Evolutionary conservation across 2,329 filamentous ascomycete genomes (phyloP).

Genomic region (Fusarium illudens): DNA sequence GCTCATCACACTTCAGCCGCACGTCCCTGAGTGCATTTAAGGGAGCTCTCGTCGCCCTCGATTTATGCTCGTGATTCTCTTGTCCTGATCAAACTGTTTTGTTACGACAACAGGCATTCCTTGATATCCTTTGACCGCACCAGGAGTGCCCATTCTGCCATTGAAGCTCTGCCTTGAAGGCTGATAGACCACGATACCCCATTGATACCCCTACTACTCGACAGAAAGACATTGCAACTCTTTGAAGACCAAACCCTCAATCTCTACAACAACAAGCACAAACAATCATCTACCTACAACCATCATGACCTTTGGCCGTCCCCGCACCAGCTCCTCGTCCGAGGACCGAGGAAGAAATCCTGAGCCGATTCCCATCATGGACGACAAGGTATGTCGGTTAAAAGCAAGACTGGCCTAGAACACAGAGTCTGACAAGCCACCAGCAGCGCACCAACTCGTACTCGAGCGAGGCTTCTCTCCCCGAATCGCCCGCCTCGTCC

Average conservation of each 20-base stretch:
- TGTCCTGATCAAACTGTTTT: conserved; percentile 15
- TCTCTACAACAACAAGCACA: background rate
- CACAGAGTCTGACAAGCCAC: conserved; percentile 31
- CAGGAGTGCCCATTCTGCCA: conserved; percentile 37
- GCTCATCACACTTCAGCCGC: conserved; percentile 25
- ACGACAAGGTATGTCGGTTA: conserved; percentile 37
- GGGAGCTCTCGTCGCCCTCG: conserved; percentile 15
- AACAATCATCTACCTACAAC: background rate
- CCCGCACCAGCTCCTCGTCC: conserved; percentile 26
- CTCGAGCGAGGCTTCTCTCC: conserved; percentile 41
- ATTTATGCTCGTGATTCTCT: background rate
- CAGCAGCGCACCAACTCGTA: conserved; percentile 44
- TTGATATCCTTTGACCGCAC: conserved; percentile 36
- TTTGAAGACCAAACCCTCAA: background rate
- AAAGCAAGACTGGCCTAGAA: conserved; percentile 6
- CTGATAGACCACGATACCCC: conserved; percentile 29
- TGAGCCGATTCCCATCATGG: conserved; percentile 35
- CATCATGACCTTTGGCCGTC: conserved; percentile 27
- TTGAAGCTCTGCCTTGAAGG: conserved; percentile 30
- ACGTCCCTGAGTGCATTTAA: conserved; percentile 22
- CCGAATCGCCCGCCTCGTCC: conserved; percentile 38
- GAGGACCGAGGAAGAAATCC: conserved; percentile 34
- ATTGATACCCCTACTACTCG: conserved; percentile 2
- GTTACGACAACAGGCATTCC: conserved; percentile 27
- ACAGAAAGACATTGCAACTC: background rate